Percentiles rank a stretch among this genome's conserved stretches.
phyloP scores from a whole-genome alignment of 768 basidiomycete genomes.

The Lactarius sp. region DNA sequence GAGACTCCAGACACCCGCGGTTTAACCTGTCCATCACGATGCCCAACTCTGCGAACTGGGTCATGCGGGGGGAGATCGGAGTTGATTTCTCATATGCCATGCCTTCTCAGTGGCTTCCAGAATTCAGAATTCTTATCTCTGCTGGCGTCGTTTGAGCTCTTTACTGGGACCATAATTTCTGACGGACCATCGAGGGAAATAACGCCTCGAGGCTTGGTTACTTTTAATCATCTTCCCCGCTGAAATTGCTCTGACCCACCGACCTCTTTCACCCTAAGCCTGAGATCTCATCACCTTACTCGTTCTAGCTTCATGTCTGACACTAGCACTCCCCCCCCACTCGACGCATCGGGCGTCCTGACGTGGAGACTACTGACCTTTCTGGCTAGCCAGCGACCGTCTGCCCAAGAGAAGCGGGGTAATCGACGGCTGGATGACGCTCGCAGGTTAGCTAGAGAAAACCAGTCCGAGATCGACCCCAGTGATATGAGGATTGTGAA shows the following conservation, averaged over 20 bases:
- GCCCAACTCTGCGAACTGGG: neutral
- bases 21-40: neutral
- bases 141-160: neutral
- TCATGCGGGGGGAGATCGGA: neutral
- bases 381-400: neutral
- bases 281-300: neutral
- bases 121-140: neutral
- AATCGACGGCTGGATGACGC: constrained; percentile 2
- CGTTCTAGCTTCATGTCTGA: neutral
- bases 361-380: constrained; percentile 5
- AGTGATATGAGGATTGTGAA: neutral
- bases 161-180: neutral
- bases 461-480: neutral
- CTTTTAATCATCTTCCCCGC: neutral
- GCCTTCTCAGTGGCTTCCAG: neutral
- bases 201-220: neutral
- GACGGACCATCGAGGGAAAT: neutral
- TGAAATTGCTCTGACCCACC: neutral
- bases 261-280: neutral
- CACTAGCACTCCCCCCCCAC: neutral
- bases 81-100: neutral
- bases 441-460: neutral
- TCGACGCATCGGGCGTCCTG: constrained; percentile 13
- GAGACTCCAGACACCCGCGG: too few relatives aligned
- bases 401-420: neutral